phyloP scores from a whole-genome alignment of 2,329 filamentous ascomycete species.

The Macrophomina phaseolina region DNA sequence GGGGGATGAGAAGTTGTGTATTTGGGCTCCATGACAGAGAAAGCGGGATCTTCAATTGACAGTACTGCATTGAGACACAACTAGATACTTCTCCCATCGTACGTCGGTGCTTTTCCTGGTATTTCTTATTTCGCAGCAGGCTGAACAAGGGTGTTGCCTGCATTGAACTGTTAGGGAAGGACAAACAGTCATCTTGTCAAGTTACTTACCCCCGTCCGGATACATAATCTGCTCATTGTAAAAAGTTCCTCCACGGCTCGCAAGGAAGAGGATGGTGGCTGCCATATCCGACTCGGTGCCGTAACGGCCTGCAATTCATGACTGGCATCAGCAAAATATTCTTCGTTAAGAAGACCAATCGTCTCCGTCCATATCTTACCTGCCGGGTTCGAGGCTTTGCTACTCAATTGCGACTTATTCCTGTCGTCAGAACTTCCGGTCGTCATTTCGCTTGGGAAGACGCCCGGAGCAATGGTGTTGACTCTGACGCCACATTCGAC shows the following conservation, averaged over 20 bases:
- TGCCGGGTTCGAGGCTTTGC: conserved; percentile 49
- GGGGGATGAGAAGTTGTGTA: too few species aligned
- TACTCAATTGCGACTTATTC: conserved; percentile 54
- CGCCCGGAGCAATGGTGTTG: conserved; percentile 51
- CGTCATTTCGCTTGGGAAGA: conserved; percentile 56
- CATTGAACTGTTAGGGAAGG: conserved; percentile 5
- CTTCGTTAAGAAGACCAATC: conserved; percentile 8
- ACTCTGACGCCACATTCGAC: conserved; percentile 50
- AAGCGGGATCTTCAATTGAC: too few species aligned
- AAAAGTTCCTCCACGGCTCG: conserved; percentile 57
- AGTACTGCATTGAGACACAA: too few species aligned
- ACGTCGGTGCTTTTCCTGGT: too few species aligned
- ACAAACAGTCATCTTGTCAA: neutral
- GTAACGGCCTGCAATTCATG: conserved; percentile 32
- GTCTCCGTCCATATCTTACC: conserved; percentile 1
- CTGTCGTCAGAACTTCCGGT: conserved; percentile 51
- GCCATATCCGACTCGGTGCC: conserved; percentile 59
- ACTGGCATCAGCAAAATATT: neutral
- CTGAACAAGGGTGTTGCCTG: conserved; percentile 38
- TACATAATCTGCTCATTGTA: conserved; percentile 61
- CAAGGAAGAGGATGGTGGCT: conserved; percentile 57
- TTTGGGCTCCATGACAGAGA: too few species aligned
- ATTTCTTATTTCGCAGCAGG: conserved; percentile 35
- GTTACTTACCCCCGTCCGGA: conserved; percentile 50
- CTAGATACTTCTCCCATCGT: too few species aligned